Conservation (phyloP, 305 asterid species). For the Caryopteris hybrid region DNA sequence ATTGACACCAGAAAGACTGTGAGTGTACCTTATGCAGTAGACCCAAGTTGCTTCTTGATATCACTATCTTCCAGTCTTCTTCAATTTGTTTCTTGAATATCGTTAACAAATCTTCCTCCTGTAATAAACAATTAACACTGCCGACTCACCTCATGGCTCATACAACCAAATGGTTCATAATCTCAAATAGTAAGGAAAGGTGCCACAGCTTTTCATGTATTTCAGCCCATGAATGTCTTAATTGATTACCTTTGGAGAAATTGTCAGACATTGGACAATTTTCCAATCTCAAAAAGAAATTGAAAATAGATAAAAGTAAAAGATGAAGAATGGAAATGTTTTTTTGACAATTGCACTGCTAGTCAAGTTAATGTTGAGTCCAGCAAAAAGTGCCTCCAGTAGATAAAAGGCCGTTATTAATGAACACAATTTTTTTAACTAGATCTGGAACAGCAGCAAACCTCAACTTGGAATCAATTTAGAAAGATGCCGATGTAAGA, state of each 20-base stretch:
- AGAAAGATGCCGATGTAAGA: not conserved
- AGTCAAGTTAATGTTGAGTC: not conserved
- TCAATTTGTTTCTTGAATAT: conserved; percentile 87
- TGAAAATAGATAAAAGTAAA: not conserved
- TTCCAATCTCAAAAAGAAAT: not conserved
- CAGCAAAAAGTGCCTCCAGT: conserved; percentile 1
- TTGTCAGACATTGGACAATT: not conserved
- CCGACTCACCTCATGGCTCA: not conserved
- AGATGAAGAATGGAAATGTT: not conserved
- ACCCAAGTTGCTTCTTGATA: conserved; percentile 79
- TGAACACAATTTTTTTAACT: conserved; percentile 6
- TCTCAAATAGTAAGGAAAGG: not conserved
- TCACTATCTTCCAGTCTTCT: conserved; percentile 86
- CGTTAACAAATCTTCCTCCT: conserved; percentile 89
- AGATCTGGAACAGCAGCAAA: conserved; percentile 1
- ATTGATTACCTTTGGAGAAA: conserved; percentile 4
- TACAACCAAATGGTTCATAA: conserved; percentile 11
- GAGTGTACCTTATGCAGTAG: conserved; percentile 79
- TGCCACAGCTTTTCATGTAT: not conserved
- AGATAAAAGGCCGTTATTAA: conserved; percentile 4
- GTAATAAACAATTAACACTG: conserved; percentile 28
- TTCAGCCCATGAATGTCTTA: not conserved
- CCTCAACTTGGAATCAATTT: not conserved
- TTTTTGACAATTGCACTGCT: not conserved
- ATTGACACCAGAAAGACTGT: conserved; percentile 14